phyloP scores from a whole-genome alignment of 345 rosid genomes.

The Eucalyptus fibrosa region DNA sequence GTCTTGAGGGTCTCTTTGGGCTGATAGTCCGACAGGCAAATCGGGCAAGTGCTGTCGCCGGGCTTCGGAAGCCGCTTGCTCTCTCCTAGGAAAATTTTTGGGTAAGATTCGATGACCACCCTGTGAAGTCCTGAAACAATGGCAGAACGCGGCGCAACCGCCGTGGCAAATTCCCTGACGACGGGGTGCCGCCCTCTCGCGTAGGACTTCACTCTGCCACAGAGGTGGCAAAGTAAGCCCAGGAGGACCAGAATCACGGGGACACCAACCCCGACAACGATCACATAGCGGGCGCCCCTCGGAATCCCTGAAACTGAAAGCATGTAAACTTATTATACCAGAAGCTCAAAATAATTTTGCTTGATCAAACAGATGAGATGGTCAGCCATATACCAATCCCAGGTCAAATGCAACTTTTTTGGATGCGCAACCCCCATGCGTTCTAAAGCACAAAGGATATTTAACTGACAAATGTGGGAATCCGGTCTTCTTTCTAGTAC shows the following conservation, averaged over 20 bases:
- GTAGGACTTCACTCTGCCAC: slow-evolving; percentile 10
- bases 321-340: background rate
- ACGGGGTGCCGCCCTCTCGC: background rate
- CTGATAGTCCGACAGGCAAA: slow-evolving; percentile 26
- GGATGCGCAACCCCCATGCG: background rate
- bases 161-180: background rate
- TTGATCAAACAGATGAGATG: background rate
- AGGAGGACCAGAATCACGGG: slow-evolving; percentile 20
- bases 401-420: background rate
- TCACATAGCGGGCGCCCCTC: slow-evolving; percentile 23
- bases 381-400: background rate
- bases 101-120: slow-evolving; percentile 42
- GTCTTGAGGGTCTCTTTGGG: slow-evolving; percentile 8
- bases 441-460: background rate
- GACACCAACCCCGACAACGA: slow-evolving; percentile 41
- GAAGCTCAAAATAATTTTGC: background rate
- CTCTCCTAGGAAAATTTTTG: slow-evolving; percentile 25
- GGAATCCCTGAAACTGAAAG: slow-evolving; percentile 1
- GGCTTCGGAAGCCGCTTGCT: slow-evolving; percentile 31
- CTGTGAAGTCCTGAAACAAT: slow-evolving; percentile 21
- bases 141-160: slow-evolving; percentile 1
- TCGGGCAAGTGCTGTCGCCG: slow-evolving; percentile 19
- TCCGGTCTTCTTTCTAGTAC: background rate
- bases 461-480: background rate
- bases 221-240: slow-evolving; percentile 23